Base-by-base conservation (phyloP, 768 basidiomycete genomes). In the Holtermanniella nyarrowii region DNA sequence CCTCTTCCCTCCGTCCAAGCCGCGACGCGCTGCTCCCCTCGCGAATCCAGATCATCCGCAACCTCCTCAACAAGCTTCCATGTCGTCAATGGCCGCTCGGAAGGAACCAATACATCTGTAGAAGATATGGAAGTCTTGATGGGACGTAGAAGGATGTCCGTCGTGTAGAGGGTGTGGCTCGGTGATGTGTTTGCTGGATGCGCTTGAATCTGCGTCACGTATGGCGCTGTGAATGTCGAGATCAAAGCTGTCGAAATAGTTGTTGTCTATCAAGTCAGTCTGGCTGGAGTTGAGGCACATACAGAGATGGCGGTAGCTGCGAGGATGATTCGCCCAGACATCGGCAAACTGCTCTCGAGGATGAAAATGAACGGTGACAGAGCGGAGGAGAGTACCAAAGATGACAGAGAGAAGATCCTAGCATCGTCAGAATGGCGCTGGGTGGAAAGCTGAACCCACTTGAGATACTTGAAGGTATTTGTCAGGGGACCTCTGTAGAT, bases 341-440 rank as follows among this genome's bases (percentile, higher is more conserved):
- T 60, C 0, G 88, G 86, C 5, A 90, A 77, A 21, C 78, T 78
- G 3, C 86, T 83, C 54, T 89, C 86, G 58, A 90, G 76, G 48
- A 86, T 65, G 70, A 90, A 84, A 55, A 90, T 80, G 73, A 90
- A 81, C 1, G 88, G 88, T 1, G 84, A 76, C 60, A 90, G 74
- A 3, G 79, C 76, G 52, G 76, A 72, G 10, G 85, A 82, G 45
- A 87, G 77, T 2, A 77, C 76, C 44, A 90, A 77, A 0, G 88
- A 88, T 21, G 82, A 79, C 0, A 91, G 73, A 12, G 87, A 89
- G 74, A 90, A 88, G 7, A 86, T 70, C 40, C 58, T 62, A 31
- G 3, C n/a, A 37, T 7, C 10, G 16, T 37, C 31, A 37, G 31
- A 7, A 37, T 16, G 31, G 10, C 12, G 22, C 16, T 26, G 23